Conservation (phyloP, 2,329 filamentous ascomycete genomes). For the Elsinoe arachidis region DNA sequence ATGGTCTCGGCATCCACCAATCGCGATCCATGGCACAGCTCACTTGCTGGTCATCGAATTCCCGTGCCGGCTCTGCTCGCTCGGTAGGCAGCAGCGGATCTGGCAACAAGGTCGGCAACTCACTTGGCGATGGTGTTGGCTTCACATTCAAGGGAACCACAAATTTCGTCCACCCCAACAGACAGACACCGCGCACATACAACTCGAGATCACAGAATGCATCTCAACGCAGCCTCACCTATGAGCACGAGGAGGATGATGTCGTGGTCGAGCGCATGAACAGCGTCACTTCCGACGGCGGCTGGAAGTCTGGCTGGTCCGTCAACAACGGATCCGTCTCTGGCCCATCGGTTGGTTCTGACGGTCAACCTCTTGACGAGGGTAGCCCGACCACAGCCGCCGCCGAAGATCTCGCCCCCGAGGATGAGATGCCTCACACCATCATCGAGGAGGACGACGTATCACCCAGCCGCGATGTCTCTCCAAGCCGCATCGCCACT, state of each 20-base stretch:
- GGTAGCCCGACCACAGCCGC: neutral
- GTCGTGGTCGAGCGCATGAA: constrained; percentile 13
- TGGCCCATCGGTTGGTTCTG: neutral
- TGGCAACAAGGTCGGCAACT: constrained; percentile 1
- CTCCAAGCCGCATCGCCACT: neutral
- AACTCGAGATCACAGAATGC: neutral
- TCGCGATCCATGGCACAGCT: constrained; percentile 12
- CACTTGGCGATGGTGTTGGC: constrained; percentile 9
- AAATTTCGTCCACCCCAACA: constrained; percentile 12
- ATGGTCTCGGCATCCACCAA: constrained; percentile 4
- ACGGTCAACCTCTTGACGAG: neutral
- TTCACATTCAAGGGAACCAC: constrained; percentile 11
- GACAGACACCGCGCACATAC: constrained; percentile 6
- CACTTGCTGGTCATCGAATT: neutral
- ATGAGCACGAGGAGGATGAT: constrained; percentile 10
- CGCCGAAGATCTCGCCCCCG: neutral
- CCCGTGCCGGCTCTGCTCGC: constrained; percentile 6
- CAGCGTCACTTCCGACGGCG: constrained; percentile 12
- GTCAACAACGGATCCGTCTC: constrained; percentile 12
- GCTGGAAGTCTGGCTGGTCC: constrained; percentile 14
- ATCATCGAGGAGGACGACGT: constrained; percentile 10
- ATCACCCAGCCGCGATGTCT: neutral
- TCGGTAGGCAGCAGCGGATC: constrained; percentile 5
- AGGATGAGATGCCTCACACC: neutral
- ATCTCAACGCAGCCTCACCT: neutral